Evolutionary conservation across 148 eudicot species (phyloP).

Genomic region (Camellia granthamiana): DNA sequence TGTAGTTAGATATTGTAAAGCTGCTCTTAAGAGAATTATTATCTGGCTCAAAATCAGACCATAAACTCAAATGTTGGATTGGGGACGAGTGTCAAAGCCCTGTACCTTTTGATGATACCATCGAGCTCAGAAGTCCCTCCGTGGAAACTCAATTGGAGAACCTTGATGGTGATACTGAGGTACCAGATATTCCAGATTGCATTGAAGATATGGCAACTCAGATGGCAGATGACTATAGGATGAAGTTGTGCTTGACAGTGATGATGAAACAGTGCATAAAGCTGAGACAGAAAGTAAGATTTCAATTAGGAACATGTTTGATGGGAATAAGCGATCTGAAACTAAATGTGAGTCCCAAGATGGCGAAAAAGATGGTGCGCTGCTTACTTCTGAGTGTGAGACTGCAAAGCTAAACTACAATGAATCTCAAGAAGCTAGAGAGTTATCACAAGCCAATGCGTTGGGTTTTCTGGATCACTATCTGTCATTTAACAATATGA

Average conservation of each 20-base stretch:
- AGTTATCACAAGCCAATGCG: constrained; percentile 41
- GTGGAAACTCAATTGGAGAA: too few species aligned
- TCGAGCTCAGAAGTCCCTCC: too few species aligned
- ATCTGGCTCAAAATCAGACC: too few species aligned
- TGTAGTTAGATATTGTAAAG: too few species aligned
- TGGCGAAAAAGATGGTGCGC: constrained; percentile 19
- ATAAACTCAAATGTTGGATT: too few species aligned
- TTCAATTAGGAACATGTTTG: constrained; percentile 6
- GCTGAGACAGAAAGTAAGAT: constrained; percentile 14
- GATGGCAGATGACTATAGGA: constrained; percentile 27
- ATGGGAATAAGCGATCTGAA: constrained; percentile 17
- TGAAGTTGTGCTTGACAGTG: constrained; percentile 61
- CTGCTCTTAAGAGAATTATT: too few species aligned
- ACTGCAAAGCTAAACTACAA: constrained; percentile 25
- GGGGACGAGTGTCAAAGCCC: too few species aligned
- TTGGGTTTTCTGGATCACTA: constrained; percentile 59
- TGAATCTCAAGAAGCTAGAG: constrained; percentile 53
- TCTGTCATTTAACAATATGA: constrained; percentile 35
- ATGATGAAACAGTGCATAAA: constrained; percentile 37
- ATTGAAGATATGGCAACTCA: constrained; percentile 27
- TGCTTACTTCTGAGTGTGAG: constrained; percentile 17
- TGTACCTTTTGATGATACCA: too few species aligned
- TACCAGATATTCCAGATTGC: constrained; percentile 30
- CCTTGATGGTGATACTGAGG: constrained; percentile 35
- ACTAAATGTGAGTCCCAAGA: constrained; percentile 15